phyloP scores from a whole-genome alignment of 2,329 filamentous ascomycete species.

The Pseudogymnoascus sp. region DNA sequence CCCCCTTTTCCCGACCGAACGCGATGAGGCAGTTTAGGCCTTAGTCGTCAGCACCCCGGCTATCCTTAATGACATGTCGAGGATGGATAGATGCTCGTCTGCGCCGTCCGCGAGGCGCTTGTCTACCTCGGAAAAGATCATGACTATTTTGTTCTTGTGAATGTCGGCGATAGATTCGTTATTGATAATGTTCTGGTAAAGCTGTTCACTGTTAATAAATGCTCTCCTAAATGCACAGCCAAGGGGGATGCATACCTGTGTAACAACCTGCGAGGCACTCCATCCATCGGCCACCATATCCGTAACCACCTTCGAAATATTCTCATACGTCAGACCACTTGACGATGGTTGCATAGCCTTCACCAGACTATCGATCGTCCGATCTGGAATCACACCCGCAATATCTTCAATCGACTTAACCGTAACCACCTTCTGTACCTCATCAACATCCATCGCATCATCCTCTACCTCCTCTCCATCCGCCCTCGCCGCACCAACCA shows the following conservation, averaged over 20 bases:
- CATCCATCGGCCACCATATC: constrained; percentile 94
- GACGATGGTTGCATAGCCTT: constrained; percentile 67
- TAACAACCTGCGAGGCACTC: constrained; percentile 83
- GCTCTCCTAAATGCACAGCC: neutral
- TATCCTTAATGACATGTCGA: constrained; percentile 78
- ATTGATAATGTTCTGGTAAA: constrained; percentile 75
- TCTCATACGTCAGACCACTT: constrained; percentile 57
- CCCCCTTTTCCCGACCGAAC: constrained; percentile 13
- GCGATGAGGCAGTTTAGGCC: constrained; percentile 22
- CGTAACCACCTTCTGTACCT: constrained; percentile 61
- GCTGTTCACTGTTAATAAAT: constrained; percentile 33
- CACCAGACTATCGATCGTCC: constrained; percentile 62
- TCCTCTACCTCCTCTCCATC: constrained; percentile 33
- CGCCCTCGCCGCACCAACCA: constrained; percentile 58
- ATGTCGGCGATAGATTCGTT: constrained; percentile 76
- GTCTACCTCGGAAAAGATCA: constrained; percentile 87
- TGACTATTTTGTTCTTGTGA: constrained; percentile 84
- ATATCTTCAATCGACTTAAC: constrained; percentile 85
- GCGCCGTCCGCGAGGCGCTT: constrained; percentile 91
- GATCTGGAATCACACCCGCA: constrained; percentile 80
- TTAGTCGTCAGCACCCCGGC: constrained; percentile 52
- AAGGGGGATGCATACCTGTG: constrained; percentile 50
- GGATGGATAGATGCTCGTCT: constrained; percentile 85
- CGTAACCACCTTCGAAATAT: constrained; percentile 71
- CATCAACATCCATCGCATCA: constrained; percentile 35